These are phyloP conservation scores for Coniochaeta ligniaria DNA, from an alignment of 2,329 filamentous ascomycete species.

Conservation along the genomic window DNA sequence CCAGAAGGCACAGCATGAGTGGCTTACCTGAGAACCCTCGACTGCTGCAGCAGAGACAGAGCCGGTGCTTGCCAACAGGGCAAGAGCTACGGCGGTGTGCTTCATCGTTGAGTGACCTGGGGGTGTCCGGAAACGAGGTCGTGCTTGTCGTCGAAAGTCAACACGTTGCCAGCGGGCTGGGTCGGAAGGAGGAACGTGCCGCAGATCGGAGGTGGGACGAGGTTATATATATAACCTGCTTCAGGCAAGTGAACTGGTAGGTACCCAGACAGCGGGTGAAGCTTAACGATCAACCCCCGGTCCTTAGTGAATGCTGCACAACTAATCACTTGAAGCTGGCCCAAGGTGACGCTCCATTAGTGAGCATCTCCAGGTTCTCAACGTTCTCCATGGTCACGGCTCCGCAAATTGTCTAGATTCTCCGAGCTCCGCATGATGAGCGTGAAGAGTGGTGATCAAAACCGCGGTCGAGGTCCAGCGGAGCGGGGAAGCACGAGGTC, in stretches of 20 bases:
- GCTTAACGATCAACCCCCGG: background rate
- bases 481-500: background rate
- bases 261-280: background rate
- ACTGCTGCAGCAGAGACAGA: slow-evolving; percentile 11
- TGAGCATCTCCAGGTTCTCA: background rate
- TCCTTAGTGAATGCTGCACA: background rate
- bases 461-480: background rate
- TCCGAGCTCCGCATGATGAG: background rate
- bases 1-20: background rate
- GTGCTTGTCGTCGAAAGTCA: background rate
- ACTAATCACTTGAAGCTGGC: background rate
- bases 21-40: slow-evolving; percentile 10
- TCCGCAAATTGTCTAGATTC: background rate
- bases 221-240: background rate
- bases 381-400: background rate
- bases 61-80: slow-evolving; percentile 14
- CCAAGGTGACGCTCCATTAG: background rate
- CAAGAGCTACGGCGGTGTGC: slow-evolving; percentile 11
- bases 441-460: background rate
- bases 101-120: slow-evolving; percentile 13
- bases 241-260: background rate
- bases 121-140: background rate
- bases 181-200: background rate
- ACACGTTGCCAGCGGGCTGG: background rate
- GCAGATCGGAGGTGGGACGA: background rate